Conservation (phyloP, 2,329 filamentous ascomycete genomes). For the Colletotrichum abscissum region DNA sequence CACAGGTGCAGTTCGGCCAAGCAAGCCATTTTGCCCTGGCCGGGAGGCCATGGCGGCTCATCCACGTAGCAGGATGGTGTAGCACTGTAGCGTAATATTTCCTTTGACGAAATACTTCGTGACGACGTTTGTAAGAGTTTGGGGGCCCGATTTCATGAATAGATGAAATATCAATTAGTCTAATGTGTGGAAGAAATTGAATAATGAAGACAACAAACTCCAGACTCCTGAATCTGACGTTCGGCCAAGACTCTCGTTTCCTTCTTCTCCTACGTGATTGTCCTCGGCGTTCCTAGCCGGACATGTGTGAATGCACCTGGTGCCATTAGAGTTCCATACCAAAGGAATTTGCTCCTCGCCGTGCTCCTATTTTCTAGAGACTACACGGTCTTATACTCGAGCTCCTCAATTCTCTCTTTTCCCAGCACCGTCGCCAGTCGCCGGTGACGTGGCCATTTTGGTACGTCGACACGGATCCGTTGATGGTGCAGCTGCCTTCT, state of each 20-base stretch:
- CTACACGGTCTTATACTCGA: neutral
- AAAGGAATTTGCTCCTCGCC: neutral
- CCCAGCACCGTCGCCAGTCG: neutral
- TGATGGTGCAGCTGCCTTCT: neutral
- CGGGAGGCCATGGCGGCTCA: neutral
- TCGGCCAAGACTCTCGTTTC: neutral
- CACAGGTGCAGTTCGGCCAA: neutral
- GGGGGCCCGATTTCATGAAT: neutral
- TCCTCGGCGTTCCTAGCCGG: constrained; percentile 10
- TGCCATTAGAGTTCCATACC: constrained; percentile 15
- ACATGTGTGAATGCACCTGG: neutral
- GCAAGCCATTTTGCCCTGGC: neutral
- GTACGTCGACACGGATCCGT: neutral
- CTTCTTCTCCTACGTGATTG: neutral
- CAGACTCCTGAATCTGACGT: constrained; percentile 23
- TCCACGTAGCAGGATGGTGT: neutral
- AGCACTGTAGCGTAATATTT: neutral
- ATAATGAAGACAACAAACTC: constrained; percentile 8
- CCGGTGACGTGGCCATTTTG: neutral
- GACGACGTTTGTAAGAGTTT: neutral
- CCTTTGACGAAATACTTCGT: neutral
- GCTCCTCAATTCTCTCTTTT: neutral
- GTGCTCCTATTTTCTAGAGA: neutral
- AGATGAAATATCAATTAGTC: constrained; percentile 18
- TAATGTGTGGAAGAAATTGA: constrained; percentile 16